These are phyloP conservation scores for Stephanodiscus triporus DNA, from an alignment of 108 stramenopile genomes.

Conservation along the genomic window DNA sequence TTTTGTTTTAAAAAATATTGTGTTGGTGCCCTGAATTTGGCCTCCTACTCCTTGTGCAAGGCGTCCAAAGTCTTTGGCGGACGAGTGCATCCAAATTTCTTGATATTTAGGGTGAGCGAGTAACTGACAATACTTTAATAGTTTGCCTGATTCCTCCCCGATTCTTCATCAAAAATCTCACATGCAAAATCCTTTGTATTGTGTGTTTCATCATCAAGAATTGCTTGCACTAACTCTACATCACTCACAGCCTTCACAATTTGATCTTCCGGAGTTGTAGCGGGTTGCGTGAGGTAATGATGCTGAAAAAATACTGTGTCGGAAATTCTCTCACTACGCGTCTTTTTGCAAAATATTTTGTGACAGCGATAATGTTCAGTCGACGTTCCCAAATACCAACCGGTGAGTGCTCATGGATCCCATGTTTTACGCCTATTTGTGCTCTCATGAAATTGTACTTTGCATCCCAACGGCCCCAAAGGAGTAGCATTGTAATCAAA, in stretches of 20 bases:
- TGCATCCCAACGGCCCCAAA: too few species aligned
- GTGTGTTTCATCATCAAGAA: too few species aligned
- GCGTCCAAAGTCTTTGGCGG: too few species aligned
- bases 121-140: background rate
- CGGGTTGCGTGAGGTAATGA: background rate
- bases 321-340: too few species aligned
- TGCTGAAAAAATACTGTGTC: background rate
- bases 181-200: too few species aligned
- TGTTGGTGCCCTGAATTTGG: background rate
- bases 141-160: background rate
- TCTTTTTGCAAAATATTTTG: too few species aligned
- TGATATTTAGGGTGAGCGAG: background rate
- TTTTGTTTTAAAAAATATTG: background rate
- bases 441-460: too few species aligned
- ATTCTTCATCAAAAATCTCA: background rate
- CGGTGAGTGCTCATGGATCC: background rate
- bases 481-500: too few species aligned
- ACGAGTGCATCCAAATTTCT: conserved; percentile 17
- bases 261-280: background rate
- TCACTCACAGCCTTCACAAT: background rate
- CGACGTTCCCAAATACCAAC: background rate
- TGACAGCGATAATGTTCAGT: background rate
- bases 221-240: background rate
- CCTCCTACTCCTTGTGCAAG: too few species aligned
- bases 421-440: background rate